These are phyloP conservation scores for Carex arenaria DNA, from an alignment of 202 grass and related monocot species.

Conservation along the genomic window DNA sequence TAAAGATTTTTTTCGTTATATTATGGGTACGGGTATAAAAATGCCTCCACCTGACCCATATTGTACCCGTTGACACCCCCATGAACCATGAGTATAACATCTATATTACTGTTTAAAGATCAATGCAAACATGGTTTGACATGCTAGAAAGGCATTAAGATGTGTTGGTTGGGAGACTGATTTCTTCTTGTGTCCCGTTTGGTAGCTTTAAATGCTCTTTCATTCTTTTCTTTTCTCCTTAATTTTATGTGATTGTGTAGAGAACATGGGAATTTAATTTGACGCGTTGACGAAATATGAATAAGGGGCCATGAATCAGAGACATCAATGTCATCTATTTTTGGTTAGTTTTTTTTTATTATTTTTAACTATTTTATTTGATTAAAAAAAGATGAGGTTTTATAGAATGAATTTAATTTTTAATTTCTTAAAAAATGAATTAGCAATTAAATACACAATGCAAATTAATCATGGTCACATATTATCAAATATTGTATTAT, in stretches of 20 bases:
- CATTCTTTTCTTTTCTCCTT: neutral
- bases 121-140: neutral
- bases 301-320: neutral
- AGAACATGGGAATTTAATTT: slow-evolving; percentile 25
- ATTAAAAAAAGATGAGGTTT: neutral
- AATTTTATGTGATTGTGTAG: neutral
- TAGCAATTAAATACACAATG: neutral
- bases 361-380: neutral
- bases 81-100: neutral
- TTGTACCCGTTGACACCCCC: too few species aligned
- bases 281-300: slow-evolving; percentile 1
- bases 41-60: too few species aligned
- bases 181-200: neutral
- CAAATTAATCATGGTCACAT: too few species aligned
- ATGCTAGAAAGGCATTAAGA: neutral
- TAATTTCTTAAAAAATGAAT: neutral
- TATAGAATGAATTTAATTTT: neutral
- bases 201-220: neutral
- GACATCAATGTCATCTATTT: neutral
- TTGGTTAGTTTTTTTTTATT: neutral
- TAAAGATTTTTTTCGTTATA: too few species aligned
- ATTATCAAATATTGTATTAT: too few species aligned
- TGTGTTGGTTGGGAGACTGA: neutral
- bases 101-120: neutral
- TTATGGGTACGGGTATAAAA: too few species aligned